Conservation (phyloP, 257 asterid genomes). For the Mentha longifolia region DNA sequence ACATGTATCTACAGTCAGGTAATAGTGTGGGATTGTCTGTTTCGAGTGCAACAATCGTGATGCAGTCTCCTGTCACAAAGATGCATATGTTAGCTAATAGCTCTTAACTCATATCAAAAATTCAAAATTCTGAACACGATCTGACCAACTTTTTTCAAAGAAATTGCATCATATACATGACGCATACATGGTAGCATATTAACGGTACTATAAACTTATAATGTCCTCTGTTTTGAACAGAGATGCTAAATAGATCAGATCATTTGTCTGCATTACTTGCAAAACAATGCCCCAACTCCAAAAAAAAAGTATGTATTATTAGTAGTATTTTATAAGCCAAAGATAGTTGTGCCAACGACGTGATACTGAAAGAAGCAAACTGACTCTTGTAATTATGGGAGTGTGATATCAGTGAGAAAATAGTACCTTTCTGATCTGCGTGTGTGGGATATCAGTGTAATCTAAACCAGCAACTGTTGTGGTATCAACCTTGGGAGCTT, state of each 20-base stretch:
- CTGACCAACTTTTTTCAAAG: conserved; percentile 1
- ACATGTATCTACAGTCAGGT: conserved; percentile 90
- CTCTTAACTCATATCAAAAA: conserved; percentile 38
- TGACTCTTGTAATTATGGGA: conserved; percentile 26
- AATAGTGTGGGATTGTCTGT: conserved; percentile 97
- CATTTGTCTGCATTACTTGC: background rate
- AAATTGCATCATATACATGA: conserved; percentile 16
- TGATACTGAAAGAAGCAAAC: conserved; percentile 19
- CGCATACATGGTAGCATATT: background rate
- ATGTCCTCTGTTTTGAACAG: conserved; percentile 23
- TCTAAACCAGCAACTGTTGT: conserved; percentile 52
- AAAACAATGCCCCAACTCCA: background rate
- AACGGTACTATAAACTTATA: background rate
- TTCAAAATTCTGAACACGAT: conserved; percentile 26
- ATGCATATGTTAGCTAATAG: conserved; percentile 31
- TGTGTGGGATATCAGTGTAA: conserved; percentile 78
- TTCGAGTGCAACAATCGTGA: conserved; percentile 83
- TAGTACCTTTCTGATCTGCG: conserved; percentile 94
- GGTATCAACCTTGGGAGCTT: conserved; percentile 60
- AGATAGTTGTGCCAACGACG: conserved; percentile 11
- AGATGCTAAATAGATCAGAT: conserved; percentile 2
- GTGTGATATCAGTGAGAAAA: conserved; percentile 22
- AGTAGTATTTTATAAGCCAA: conserved; percentile 9
- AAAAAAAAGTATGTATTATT: too few relatives aligned
- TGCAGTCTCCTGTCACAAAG: conserved; percentile 76